A percentile compares a stretch with the other conserved stretches of the same genome.
These are phyloP conservation scores for Cutaneotrichosporon sp. DNA, from an alignment of 1,284 basidiomycete species.

Conservation along the genomic window DNA sequence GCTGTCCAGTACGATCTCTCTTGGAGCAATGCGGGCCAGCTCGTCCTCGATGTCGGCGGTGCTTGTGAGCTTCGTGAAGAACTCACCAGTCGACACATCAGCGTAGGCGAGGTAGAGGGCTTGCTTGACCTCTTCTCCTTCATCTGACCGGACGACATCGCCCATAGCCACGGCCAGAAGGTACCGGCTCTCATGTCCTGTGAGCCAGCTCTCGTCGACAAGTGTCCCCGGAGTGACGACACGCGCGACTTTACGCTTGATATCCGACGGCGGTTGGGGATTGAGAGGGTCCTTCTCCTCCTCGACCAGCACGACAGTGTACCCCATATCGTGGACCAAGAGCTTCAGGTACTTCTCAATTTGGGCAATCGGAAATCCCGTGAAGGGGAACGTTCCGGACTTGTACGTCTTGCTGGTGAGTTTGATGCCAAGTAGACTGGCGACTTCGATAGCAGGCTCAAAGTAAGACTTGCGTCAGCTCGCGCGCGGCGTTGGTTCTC, in stretches of 20 bases:
- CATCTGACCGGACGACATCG: neutral
- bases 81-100: slow-evolving; percentile 91
- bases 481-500: slow-evolving; percentile 11
- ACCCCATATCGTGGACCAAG: slow-evolving; percentile 72
- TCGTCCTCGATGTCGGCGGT: slow-evolving; percentile 67
- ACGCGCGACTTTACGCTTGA: slow-evolving; percentile 64
- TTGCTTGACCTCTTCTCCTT: neutral
- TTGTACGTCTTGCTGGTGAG: slow-evolving; percentile 45
- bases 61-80: slow-evolving; percentile 66
- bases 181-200: slow-evolving; percentile 80
- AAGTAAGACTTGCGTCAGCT: slow-evolving; percentile 71
- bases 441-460: slow-evolving; percentile 75
- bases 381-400: slow-evolving; percentile 62
- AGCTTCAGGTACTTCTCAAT: slow-evolving; percentile 80
- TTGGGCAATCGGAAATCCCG: slow-evolving; percentile 78
- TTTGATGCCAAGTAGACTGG: slow-evolving; percentile 58
- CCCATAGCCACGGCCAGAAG: slow-evolving; percentile 63
- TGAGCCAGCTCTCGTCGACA: slow-evolving; percentile 80
- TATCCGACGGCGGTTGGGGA: slow-evolving; percentile 10
- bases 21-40: slow-evolving; percentile 72
- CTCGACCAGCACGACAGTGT: slow-evolving; percentile 86
- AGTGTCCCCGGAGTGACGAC: slow-evolving; percentile 88
- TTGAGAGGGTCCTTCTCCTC: slow-evolving; percentile 57
- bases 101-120: slow-evolving; percentile 67
- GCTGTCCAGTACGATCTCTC: slow-evolving; percentile 69